Evolutionary conservation across 176 grass and related monocot species (phyloP), one percentile per base, ranked within the genome.

Genomic region (Chrysopogon serrulatus): DNA sequence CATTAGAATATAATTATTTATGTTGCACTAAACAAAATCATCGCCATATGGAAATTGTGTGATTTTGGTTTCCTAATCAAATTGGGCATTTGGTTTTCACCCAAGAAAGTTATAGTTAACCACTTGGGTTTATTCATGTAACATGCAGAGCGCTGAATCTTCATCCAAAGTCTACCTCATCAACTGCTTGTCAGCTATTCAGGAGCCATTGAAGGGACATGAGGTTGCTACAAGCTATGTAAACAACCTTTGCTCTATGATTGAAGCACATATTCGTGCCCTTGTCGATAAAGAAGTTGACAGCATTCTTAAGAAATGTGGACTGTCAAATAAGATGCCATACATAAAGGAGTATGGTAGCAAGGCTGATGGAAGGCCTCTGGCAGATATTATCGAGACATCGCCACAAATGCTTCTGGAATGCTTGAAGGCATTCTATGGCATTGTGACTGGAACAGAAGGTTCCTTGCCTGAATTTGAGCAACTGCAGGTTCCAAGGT

Each of bases 101-200:
- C 10, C 67, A 83, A 61, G 36, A 63, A 87, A 79, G 23, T 86
- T 83, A 53, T 59, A 36, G 68, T 73, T 82, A 56, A 23, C 41
- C 24, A 66, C 37, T 82, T 65, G 26, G 42, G 23, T 62, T 36
- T 36, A 77, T 65, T 57, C 31, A 71, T 86, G 56, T 75, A 43
- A 79, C 66, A 68, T 90, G 56, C 91, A 96, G 93, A 90, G 83
- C 65, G 87, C 65, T 37, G 93, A 99, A 82, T 92, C 86, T 28
- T 94, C 87, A 4, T 92, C 87, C 39, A 99, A 93, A 76, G 87
- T 99, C 43, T 99, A 92, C 87, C 89, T 99, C 81, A 94, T 99
- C 83, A 96, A 99, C 74, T 99, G 96, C 68, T 90, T 99, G 60
- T 99, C 96, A 85, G 93, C 91, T 85, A 96, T 96, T 88, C 89